Conservation (phyloP, 1,284 basidiomycete species). For the Mycosarcoma maydis region DNA sequence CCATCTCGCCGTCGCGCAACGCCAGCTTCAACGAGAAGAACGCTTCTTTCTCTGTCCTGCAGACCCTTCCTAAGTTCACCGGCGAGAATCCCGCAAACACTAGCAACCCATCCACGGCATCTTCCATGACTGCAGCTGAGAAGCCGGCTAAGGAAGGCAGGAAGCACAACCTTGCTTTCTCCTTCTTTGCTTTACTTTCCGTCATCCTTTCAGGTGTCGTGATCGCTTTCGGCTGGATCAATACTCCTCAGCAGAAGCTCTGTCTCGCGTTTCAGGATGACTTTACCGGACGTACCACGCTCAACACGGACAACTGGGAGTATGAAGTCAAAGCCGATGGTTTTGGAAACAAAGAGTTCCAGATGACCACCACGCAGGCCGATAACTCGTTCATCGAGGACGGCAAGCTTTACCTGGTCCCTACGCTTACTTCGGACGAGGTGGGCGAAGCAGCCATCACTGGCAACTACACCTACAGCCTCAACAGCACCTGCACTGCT, state of each 20-base stretch:
- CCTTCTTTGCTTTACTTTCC: conserved; percentile 26
- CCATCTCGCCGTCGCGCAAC: conserved; percentile 11
- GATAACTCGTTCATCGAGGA: conserved; percentile 83
- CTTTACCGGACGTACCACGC: conserved; percentile 14
- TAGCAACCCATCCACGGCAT: conserved; percentile 3
- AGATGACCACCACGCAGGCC: conserved; percentile 80
- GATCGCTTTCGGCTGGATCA: conserved; percentile 35
- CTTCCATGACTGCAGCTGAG: conserved; percentile 11
- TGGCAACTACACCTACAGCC: conserved; percentile 80
- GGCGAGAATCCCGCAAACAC: not conserved
- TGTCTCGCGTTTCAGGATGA: conserved; percentile 27
- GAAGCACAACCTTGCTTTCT: conserved; percentile 31
- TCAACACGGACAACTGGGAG: conserved; percentile 70
- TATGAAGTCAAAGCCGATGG: conserved; percentile 84
- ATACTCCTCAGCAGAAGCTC: conserved; percentile 28
- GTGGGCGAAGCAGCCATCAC: conserved; percentile 75
- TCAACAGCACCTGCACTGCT: conserved; percentile 77
- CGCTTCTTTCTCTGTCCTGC: not conserved
- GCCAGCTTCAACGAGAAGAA: conserved; percentile 17
- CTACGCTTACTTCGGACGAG: conserved; percentile 82
- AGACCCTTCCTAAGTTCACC: conserved; percentile 11
- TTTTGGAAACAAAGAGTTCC: conserved; percentile 86
- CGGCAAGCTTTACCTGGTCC: conserved; percentile 81
- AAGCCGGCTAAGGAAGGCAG: conserved; percentile 8
- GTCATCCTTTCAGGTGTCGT: conserved; percentile 19